Conservation (phyloP, 768 basidiomycete genomes). For the Suillus luteus region DNA sequence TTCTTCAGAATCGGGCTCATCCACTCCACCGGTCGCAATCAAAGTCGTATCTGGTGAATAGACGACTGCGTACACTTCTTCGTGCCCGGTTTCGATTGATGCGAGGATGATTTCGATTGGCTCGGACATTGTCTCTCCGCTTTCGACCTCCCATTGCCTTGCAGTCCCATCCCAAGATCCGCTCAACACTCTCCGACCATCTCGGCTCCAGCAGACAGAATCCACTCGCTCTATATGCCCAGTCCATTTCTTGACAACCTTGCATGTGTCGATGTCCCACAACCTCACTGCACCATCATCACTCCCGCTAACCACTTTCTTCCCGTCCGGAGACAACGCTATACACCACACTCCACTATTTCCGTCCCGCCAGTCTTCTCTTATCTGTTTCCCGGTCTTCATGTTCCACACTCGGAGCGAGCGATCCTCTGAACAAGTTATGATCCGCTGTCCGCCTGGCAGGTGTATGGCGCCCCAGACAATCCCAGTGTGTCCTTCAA, state of each 20-base stretch:
- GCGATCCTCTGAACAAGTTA: not conserved
- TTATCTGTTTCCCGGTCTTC: not conserved
- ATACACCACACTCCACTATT: not conserved
- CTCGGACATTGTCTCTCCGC: not conserved
- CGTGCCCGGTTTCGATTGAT: not conserved
- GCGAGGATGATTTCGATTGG: not conserved
- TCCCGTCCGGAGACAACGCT: not conserved
- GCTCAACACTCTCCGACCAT: no score
- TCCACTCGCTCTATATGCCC: not conserved
- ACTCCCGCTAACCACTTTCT: not conserved
- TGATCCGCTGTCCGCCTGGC: not conserved
- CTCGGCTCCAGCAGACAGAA: no score
- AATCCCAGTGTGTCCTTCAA: not conserved
- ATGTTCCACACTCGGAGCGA: not conserved
- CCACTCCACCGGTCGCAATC: not conserved
- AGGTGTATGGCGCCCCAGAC: not conserved
- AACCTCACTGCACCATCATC: not conserved
- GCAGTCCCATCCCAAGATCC: not conserved
- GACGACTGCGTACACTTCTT: not conserved
- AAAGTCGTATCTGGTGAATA: conserved; percentile 6
- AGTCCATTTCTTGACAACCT: not conserved
- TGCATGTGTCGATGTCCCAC: not conserved
- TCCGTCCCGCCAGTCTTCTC: not conserved
- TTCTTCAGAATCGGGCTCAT: no score
- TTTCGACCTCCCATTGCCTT: not conserved